Conservation (phyloP, 1,284 basidiomycete genomes). For the Inonotus hispidus region DNA sequence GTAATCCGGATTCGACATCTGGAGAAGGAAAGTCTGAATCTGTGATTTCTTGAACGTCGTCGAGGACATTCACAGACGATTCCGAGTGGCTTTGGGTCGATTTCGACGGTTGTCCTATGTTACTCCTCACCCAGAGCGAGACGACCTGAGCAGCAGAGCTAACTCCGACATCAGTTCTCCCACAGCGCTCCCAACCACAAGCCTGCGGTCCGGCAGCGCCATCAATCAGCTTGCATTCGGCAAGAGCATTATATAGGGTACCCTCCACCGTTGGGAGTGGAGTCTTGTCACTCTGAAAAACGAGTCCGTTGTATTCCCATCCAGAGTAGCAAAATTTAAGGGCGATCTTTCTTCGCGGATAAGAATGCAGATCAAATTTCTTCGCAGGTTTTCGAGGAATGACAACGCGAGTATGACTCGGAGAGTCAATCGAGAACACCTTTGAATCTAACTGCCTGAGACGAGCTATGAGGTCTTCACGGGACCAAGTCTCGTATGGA, state of each 20-base stretch:
- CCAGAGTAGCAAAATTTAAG: slow-evolving; percentile 92
- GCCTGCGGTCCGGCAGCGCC: slow-evolving; percentile 70
- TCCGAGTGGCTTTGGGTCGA: background rate
- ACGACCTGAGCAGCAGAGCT: slow-evolving; percentile 94
- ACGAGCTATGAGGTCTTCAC: slow-evolving; percentile 62
- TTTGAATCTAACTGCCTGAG: slow-evolving; percentile 40
- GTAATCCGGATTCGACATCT: slow-evolving; percentile 12
- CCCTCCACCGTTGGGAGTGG: slow-evolving; percentile 88
- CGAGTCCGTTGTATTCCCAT: slow-evolving; percentile 87
- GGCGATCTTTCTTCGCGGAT: slow-evolving; percentile 84
- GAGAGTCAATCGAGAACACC: slow-evolving; percentile 16
- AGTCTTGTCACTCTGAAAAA: slow-evolving; percentile 66
- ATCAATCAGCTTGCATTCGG: slow-evolving; percentile 72
- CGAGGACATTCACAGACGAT: background rate
- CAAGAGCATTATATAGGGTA: slow-evolving; percentile 79
- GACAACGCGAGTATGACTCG: slow-evolving; percentile 16
- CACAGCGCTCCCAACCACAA: slow-evolving; percentile 88
- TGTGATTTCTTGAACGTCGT: background rate
- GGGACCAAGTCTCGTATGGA: slow-evolving; percentile 53
- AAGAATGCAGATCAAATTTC: slow-evolving; percentile 58
- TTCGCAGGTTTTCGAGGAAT: slow-evolving; percentile 22
- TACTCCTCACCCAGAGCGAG: slow-evolving; percentile 83
- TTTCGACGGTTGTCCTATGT: slow-evolving; percentile 28
- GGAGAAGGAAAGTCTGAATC: background rate
- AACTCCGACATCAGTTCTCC: slow-evolving; percentile 92